phyloP scores from a whole-genome alignment of 2,329 filamentous ascomycete genomes.

The Phyllosticta citribraziliensis region DNA sequence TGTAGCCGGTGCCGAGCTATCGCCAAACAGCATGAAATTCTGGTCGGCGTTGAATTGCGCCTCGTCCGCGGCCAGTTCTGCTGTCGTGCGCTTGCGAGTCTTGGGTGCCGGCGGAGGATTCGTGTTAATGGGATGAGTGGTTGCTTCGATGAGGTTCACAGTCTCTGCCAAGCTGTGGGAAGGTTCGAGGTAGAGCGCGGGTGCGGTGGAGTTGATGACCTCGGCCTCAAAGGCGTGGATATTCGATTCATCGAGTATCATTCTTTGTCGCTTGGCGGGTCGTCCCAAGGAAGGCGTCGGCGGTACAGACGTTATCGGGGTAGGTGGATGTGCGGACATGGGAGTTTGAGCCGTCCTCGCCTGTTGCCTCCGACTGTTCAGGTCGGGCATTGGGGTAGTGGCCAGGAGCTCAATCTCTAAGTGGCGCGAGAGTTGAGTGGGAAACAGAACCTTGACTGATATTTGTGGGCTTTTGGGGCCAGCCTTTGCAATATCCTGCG shows the following conservation, averaged over 20 bases:
- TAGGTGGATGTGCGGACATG: slow-evolving; percentile 53
- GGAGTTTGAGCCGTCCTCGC: slow-evolving; percentile 33
- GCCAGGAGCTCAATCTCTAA: slow-evolving; percentile 66
- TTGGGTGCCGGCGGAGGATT: slow-evolving; percentile 73
- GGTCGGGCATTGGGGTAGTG: slow-evolving; percentile 51
- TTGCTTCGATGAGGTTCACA: slow-evolving; percentile 58
- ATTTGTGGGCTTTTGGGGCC: slow-evolving; percentile 34
- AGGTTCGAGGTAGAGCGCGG: slow-evolving; percentile 68
- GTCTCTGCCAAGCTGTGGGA: slow-evolving; percentile 59
- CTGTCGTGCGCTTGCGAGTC: slow-evolving; percentile 83
- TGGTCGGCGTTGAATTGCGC: slow-evolving; percentile 82
- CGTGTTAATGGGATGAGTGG: slow-evolving; percentile 69
- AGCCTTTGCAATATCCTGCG: slow-evolving; percentile 15
- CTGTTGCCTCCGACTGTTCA: slow-evolving; percentile 35
- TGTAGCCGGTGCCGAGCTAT: slow-evolving; percentile 63
- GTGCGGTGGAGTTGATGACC: slow-evolving; percentile 62
- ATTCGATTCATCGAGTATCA: slow-evolving; percentile 66
- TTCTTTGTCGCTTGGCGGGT: slow-evolving; percentile 60
- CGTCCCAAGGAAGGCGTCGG: slow-evolving; percentile 47
- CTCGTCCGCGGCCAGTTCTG: slow-evolving; percentile 91
- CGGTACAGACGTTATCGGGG: slow-evolving; percentile 45
- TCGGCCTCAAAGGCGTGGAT: slow-evolving; percentile 67
- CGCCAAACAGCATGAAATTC: slow-evolving; percentile 83
- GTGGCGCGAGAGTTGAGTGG: slow-evolving; percentile 66
- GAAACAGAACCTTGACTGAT: slow-evolving; percentile 68